A percentile compares a stretch with the other conserved stretches of the same genome.
These are phyloP conservation scores for Canariomyces notabilis DNA, from an alignment of 2,329 filamentous ascomycete genomes.

Conservation along the genomic window DNA sequence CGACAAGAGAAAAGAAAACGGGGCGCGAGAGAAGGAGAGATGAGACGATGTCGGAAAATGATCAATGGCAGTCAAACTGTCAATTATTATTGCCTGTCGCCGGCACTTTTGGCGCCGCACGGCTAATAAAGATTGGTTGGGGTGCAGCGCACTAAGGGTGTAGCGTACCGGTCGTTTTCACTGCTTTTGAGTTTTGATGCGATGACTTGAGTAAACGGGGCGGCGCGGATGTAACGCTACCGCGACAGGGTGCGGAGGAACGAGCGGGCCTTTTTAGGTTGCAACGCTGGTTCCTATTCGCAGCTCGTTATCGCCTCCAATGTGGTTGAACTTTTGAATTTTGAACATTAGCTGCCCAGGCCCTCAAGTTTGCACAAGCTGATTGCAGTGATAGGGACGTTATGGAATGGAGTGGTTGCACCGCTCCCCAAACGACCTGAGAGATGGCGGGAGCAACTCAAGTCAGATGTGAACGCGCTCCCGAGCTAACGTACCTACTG, in stretches of 20 bases:
- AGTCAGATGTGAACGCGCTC: too few species aligned
- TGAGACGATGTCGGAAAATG: neutral
- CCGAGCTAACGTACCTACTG: too few species aligned
- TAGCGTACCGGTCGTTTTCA: too few species aligned
- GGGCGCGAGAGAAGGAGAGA: neutral
- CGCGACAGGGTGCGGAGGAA: neutral
- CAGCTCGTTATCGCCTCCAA: too few species aligned
- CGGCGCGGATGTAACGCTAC: conserved; percentile 18
- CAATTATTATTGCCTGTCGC: neutral
- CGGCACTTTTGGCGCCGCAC: neutral
- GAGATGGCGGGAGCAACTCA: too few species aligned
- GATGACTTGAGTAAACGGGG: conserved; percentile 9
- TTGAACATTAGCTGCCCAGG: too few species aligned
- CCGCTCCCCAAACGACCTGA: too few species aligned
- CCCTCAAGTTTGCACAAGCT: too few species aligned
- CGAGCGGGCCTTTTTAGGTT: neutral
- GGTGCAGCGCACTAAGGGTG: conserved; percentile 5
- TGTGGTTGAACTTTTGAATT: too few species aligned
- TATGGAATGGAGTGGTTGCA: too few species aligned
- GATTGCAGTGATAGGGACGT: too few species aligned
- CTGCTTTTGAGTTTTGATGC: too few species aligned
- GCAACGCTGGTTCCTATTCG: conserved; percentile 1
- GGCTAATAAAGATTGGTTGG: conserved; percentile 7
- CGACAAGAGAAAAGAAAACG: neutral
- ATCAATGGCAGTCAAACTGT: conserved; percentile 1